Evolutionary conservation across 73 alveolate genomes (phyloP), one percentile per base, ranked within the genome.

Genomic region (Urostyla sp.): DNA sequence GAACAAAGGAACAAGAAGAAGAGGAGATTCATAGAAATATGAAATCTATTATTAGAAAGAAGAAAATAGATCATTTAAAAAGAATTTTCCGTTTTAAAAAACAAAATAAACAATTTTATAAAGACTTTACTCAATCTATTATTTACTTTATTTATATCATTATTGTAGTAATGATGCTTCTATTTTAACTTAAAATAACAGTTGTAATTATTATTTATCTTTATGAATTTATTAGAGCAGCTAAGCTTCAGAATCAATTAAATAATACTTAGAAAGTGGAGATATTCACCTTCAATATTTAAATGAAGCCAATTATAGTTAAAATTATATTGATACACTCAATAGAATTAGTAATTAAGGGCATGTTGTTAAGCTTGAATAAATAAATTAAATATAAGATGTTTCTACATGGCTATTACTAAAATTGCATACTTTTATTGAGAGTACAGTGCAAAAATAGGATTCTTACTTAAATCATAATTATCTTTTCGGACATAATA

Each of bases 1-100:
- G 44, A 32, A 63, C 79, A 5, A 63, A 63, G 31, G 79, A 63
- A 63, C 11, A 36, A 63, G 21, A 37, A 24, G 79, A 63, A 43
- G 79, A 36, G 2, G 79, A 63, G 30, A 23, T 63, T 1, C 1
- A 20, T 4, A 13, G 10, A 24, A 63, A 63, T 23, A 38, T 43
- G 26, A 63, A 40, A 46, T 21, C 37, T 21, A 63, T 63, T 11
- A 8, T 63, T 5, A 34, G 30, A 23, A 63, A 63, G 23, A 63
- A 63, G 27, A 63, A 63, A 60, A 63, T 63, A 21, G 79, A 63
- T 23, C 26, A 26, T 1, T 43, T 63, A 10, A 63, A 63, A 15
- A 6, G 79, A 13, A 63, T 63, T 20, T 10, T 63, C 10, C 37
- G 28, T 20, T 63, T 63, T 24, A 63, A 24, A 23, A 63, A 57